Conservation (phyloP, 2,329 filamentous ascomycete species). For the Fusarium setosum region DNA sequence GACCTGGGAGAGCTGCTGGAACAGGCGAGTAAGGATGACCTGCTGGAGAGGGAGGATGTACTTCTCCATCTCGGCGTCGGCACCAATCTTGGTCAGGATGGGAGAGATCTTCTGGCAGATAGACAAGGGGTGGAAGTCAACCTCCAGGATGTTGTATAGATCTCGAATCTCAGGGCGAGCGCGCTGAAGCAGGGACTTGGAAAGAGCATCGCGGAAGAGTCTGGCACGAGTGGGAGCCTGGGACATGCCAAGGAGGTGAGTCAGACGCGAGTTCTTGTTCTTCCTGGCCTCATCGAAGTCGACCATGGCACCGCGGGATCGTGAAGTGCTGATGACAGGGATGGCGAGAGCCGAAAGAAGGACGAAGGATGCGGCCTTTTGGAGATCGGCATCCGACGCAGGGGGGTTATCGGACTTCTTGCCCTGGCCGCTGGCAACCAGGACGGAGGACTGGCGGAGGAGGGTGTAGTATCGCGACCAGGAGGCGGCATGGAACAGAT, state of each 20-base stretch:
- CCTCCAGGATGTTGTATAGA: conserved; percentile 98
- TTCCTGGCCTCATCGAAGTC: conserved; percentile 97
- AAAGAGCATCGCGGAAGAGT: conserved; percentile 95
- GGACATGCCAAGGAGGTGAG: conserved; percentile 94
- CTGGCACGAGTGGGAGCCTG: conserved; percentile 88
- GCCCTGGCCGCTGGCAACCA: conserved; percentile 86
- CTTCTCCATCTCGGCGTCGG: conserved; percentile 95
- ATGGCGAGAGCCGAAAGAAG: conserved; percentile 96
- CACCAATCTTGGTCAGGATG: conserved; percentile 92
- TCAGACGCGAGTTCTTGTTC: conserved; percentile 98
- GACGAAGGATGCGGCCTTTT: conserved; percentile 95
- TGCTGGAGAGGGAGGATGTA: conserved; percentile 97
- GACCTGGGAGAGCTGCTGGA: conserved; percentile 98
- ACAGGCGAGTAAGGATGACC: conserved; percentile 96
- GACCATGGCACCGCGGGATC: conserved; percentile 93
- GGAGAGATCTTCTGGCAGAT: conserved; percentile 99
- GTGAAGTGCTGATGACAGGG: conserved; percentile 97
- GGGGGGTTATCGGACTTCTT: conserved; percentile 95
- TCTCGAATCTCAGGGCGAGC: conserved; percentile 95
- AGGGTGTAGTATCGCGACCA: conserved; percentile 99
- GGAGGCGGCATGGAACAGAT: conserved; percentile 97
- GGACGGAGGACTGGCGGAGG: conserved; percentile 86
- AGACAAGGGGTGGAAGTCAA: conserved; percentile 98
- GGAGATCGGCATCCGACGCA: conserved; percentile 88
- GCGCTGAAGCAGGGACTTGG: conserved; percentile 93